A percentile compares a stretch with the other conserved stretches of the same genome.
These are phyloP conservation scores for Nothopassalora personata DNA, from an alignment of 2,329 filamentous ascomycete genomes.

Conservation along the genomic window DNA sequence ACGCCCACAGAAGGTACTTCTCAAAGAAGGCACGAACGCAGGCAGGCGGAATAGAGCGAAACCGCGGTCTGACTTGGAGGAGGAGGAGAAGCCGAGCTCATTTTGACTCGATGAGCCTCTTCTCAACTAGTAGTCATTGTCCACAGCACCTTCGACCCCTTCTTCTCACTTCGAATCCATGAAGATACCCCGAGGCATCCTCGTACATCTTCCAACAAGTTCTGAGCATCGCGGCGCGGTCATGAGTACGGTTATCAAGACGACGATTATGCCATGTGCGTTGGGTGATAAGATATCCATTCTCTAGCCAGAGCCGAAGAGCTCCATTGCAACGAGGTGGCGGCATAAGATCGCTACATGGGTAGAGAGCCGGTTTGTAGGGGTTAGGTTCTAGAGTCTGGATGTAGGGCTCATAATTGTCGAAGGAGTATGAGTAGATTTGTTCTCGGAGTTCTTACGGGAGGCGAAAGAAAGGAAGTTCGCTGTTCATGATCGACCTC, in stretches of 20 bases:
- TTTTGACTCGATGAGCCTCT: no score
- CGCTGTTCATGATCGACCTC: neutral
- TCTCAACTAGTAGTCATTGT: no score
- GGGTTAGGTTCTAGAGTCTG: neutral
- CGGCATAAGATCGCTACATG: neutral
- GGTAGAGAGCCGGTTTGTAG: no score
- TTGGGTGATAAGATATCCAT: neutral
- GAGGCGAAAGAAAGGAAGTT: neutral
- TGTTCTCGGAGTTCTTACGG: neutral
- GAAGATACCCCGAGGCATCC: neutral
- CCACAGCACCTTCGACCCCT: no score
- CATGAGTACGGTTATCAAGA: neutral
- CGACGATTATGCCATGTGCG: neutral
- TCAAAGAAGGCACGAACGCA: no score
- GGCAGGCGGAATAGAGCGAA: no score
- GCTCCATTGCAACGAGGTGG: neutral
- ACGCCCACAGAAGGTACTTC: no score
- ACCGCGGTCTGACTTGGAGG: no score
- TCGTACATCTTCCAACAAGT: neutral
- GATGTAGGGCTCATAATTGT: neutral
- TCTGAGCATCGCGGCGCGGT: neutral
- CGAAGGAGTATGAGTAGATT: neutral
- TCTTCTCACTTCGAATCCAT: no score
- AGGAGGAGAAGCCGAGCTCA: no score
- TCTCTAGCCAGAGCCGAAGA: neutral